phyloP scores from a whole-genome alignment of 2,329 filamentous ascomycete genomes.

The Apiospora pterosperma region DNA sequence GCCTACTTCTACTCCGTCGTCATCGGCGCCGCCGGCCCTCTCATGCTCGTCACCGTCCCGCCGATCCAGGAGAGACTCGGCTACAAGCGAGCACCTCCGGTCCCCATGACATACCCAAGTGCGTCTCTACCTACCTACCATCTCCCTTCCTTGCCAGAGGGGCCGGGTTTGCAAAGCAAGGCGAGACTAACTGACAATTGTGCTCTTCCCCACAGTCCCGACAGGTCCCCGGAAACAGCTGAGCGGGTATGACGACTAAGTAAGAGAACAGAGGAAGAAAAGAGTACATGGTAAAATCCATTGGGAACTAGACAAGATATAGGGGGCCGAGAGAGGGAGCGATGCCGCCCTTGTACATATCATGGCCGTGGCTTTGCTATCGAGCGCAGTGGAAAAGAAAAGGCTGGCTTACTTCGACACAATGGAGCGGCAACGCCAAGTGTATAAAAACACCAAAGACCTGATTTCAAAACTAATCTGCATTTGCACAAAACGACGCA shows the following conservation, averaged over 20 bases:
- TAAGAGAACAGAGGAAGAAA: not conserved
- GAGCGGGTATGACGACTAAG: conserved; percentile 57
- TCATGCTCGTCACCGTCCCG: conserved; percentile 67
- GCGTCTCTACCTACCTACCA: conserved; percentile 36
- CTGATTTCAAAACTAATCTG: not conserved
- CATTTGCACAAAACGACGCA: not conserved
- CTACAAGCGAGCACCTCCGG: conserved; percentile 65
- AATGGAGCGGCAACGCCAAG: not conserved
- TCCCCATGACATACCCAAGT: conserved; percentile 94
- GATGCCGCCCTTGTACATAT: not conserved
- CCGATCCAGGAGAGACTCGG: conserved; percentile 71
- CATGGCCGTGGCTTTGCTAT: not conserved
- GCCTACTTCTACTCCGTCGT: conserved; percentile 86
- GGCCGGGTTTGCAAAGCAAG: conserved; percentile 16
- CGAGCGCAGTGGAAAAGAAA: not conserved
- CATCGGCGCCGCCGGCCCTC: conserved; percentile 70
- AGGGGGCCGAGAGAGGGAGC: not conserved
- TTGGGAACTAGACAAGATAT: not conserved
- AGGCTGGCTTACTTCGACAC: not conserved
- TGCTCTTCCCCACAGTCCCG: conserved; percentile 45
- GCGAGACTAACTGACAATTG: conserved; percentile 3
- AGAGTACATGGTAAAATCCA: not conserved
- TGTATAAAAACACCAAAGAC: not conserved
- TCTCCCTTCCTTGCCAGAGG: not conserved
- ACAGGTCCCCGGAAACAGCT: conserved; percentile 56